Conservation (phyloP, 2,329 filamentous ascomycete genomes). For the Diaporthe citrichinensis region DNA sequence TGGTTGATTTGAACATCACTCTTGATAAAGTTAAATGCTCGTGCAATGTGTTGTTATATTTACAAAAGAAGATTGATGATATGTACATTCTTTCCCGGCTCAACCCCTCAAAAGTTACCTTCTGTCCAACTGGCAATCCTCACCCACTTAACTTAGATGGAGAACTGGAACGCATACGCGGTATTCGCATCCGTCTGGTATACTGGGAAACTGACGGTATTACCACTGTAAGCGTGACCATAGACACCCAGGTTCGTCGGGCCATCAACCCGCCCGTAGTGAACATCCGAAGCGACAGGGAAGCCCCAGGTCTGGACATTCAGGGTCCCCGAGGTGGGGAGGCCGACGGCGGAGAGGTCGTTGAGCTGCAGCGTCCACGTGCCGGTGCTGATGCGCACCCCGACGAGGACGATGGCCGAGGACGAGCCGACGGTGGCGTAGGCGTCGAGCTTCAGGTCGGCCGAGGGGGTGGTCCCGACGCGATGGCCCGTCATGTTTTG, state of each 20-base stretch:
- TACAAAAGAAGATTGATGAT: not conserved
- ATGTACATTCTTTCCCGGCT: not conserved
- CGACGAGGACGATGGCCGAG: conserved; percentile 53
- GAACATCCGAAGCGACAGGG: conserved; percentile 39
- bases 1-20: too few relatives aligned
- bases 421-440: conserved; percentile 53
- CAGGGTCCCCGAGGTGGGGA: conserved; percentile 50
- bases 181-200: conserved; percentile 54
- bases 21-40: not conserved
- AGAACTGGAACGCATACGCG: conserved; percentile 58
- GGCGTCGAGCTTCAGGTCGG: conserved; percentile 54
- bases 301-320: conserved; percentile 52
- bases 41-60: not conserved
- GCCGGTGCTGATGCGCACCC: conserved; percentile 49
- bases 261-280: conserved; percentile 48
- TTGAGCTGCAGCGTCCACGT: conserved; percentile 54
- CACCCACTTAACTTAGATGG: conserved; percentile 17
- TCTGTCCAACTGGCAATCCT: not conserved
- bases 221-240: conserved; percentile 52
- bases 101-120: not conserved
- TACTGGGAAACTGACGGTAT: conserved; percentile 54
- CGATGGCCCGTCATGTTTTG: conserved; percentile 59
- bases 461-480: conserved; percentile 52
- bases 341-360: conserved; percentile 50
- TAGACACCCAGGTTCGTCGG: conserved; percentile 50